These are phyloP conservation scores for Macadamia integrifolia DNA, from an alignment of 164 flowering plant genomes.

Conservation along the genomic window DNA sequence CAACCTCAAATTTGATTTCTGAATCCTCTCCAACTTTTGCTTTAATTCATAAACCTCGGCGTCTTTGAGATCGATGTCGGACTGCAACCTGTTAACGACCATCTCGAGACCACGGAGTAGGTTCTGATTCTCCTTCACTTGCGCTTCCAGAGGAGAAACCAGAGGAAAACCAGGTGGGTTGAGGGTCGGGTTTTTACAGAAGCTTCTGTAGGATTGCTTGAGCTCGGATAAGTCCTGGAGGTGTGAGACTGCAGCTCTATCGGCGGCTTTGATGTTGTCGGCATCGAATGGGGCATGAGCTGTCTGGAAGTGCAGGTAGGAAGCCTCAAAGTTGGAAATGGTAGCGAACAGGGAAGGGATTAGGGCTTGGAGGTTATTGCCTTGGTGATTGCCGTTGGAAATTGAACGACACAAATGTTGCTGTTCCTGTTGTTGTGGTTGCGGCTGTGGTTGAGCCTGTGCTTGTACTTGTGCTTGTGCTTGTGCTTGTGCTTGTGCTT, in stretches of 20 bases:
- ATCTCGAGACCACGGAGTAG: constrained; percentile 62
- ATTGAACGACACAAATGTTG: neutral
- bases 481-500: neutral
- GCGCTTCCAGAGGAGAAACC: constrained; percentile 68
- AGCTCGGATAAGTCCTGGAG: constrained; percentile 60
- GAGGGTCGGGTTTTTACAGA: constrained; percentile 24
- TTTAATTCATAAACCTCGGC: constrained; percentile 42
- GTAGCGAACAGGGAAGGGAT: constrained; percentile 68
- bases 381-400: constrained; percentile 16
- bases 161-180: constrained; percentile 24
- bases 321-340: constrained; percentile 73
- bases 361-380: constrained; percentile 25
- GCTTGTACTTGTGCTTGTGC: neutral
- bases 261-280: constrained; percentile 52
- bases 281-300: constrained; percentile 79
- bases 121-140: constrained; percentile 91
- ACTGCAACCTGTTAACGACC: constrained; percentile 59
- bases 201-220: constrained; percentile 38
- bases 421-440: neutral
- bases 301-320: constrained; percentile 81
- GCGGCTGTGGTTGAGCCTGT: neutral
- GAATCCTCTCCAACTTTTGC: constrained; percentile 46
- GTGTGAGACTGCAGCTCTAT: constrained; percentile 53
- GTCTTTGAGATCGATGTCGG: constrained; percentile 70
- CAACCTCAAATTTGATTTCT: constrained; percentile 33